Percentiles rank a stretch among this genome's conserved stretches.
Evolutionary conservation across 805 yeast genomes (phyloP).

Genomic region (Zygosaccharomyces bisporus): DNA sequence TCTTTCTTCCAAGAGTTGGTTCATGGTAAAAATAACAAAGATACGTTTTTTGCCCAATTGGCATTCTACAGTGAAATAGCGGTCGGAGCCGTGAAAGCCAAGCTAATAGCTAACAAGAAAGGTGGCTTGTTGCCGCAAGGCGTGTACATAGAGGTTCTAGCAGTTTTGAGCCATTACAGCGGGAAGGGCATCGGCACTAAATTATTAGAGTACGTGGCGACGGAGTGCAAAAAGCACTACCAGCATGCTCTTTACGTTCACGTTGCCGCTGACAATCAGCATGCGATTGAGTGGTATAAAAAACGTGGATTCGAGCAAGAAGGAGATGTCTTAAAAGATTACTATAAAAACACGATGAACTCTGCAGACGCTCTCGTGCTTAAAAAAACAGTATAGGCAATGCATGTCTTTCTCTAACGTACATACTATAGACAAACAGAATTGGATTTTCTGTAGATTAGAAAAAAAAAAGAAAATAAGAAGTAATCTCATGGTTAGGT

Average conservation of each 20-base stretch:
- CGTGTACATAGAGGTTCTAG: slow-evolving; percentile 62
- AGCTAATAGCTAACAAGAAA: slow-evolving; percentile 43
- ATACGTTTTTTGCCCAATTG: slow-evolving; percentile 24
- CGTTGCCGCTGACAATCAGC: slow-evolving; percentile 44
- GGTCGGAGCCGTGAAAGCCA: slow-evolving; percentile 70
- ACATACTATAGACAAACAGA: slow-evolving; percentile 5
- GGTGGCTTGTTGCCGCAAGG: slow-evolving; percentile 44
- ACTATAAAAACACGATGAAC: slow-evolving; percentile 38
- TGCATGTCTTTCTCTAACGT: slow-evolving; percentile 8
- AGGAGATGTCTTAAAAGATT: slow-evolving; percentile 38
- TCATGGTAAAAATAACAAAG: slow-evolving; percentile 14
- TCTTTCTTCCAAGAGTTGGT: slow-evolving; percentile 27
- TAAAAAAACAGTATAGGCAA: slow-evolving; percentile 12
- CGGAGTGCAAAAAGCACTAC: slow-evolving; percentile 45
- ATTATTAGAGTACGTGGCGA: slow-evolving; percentile 54
- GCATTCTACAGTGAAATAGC: slow-evolving; percentile 74
- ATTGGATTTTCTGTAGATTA: not conserved
- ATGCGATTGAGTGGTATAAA: slow-evolving; percentile 49
- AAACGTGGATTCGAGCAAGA: slow-evolving; percentile 46
- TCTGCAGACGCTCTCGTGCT: slow-evolving; percentile 24
- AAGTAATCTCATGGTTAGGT: not conserved
- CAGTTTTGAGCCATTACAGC: slow-evolving; percentile 64
- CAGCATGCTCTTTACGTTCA: slow-evolving; percentile 49
- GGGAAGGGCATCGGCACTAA: slow-evolving; percentile 57
- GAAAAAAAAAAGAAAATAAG: too few relatives aligned